Evolutionary conservation across 805 yeast species (phyloP), one percentile per base, ranked within the genome.

Genomic region (Alloascoidea africana): DNA sequence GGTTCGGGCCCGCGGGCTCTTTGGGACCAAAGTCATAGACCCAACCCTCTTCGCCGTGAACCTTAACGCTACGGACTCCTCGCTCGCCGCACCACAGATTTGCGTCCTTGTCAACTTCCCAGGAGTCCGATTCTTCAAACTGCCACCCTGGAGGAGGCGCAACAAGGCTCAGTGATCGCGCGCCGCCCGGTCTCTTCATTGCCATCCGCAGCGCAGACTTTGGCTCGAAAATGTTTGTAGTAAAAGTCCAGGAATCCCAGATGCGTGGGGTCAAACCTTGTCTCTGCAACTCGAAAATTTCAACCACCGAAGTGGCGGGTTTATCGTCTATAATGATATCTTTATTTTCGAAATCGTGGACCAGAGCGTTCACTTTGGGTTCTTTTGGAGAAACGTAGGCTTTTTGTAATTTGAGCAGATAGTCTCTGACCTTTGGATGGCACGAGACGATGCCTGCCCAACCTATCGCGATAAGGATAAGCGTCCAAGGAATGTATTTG

Each of bases 61-160:
- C 36, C 14, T 47, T 44, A 18, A 56, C 46, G 36, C 53, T 33
- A 27, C 48, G 37, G 40, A 63, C 42, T 1, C 63, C 63, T 23
- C 77, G 60, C 17, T 65, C 70, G 1, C 44, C 36, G 4, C 73
- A 60, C 77, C 89, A 82, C 2, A 46, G 47, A 1, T 41, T 44
- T 0, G 78, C 74, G 33, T 69, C 53, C 13, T 49, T 46, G 48
- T 85, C 95, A 11, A 76, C 59, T 36, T 55, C 56, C 96, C 96
- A 86, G 6, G 61, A 59, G 34, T 68, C 65, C 17, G 66, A 69
- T 17, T 58, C 56, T 41, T 71, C 76, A 52, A 74, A 86, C 41
- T 64, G 62, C 96, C 96, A 86, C 11, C 74, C 76, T 6, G 48
- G 48, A 1, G 95, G 95, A 1, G 93, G 76, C 17, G 50, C 46